Evolutionary conservation across 2,329 filamentous ascomycete genomes (phyloP), one percentile per base, ranked within the genome.

Genomic region (Capronia coronata): DNA sequence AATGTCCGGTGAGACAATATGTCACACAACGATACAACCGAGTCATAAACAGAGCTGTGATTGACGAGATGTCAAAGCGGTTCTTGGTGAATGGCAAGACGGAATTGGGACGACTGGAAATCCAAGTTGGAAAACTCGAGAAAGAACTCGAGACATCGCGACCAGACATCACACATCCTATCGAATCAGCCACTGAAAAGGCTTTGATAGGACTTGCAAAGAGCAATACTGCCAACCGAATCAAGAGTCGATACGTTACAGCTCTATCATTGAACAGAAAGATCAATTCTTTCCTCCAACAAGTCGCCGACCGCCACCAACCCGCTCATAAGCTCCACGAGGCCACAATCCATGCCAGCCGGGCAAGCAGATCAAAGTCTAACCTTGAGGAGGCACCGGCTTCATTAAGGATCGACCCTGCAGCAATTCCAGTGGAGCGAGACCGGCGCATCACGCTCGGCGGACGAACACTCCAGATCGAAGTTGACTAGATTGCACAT

Each of bases 1-100:
- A 79, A n/a, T 71, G 75, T 0, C 73, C 78, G 0, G 65, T 86
- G 10, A 69, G 78, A 14, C 73, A 74, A 50, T 69, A 85, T 45
- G 41, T 29, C 2, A 49, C 47, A 5, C 65, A 75, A 1, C 70
- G 82, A 2, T 86, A 86, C 58, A 77, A 79, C 11, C 74, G 81
- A 8, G 74, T 85, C 2, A 71, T 84, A 22, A 73, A 78, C 29
- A 72, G 76, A 2, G 78, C 76, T 1, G 66, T 80, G 5, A 68
- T 86, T 0, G 80, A 86, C 46, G 77, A 84, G 60, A 44, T 49
- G 57, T 70, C 32, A 16, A 43, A 37, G 39, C 46, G 46, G 19
- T 49, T 49, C 19, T 38, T 43, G 8, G 59, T 65, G 25, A 56
- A 29, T 44, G 56, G 57, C 13, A 62, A 49, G 41, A 52, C 53